Conservation (phyloP, 257 asterid genomes). For the Nicotiana sylvestris region DNA sequence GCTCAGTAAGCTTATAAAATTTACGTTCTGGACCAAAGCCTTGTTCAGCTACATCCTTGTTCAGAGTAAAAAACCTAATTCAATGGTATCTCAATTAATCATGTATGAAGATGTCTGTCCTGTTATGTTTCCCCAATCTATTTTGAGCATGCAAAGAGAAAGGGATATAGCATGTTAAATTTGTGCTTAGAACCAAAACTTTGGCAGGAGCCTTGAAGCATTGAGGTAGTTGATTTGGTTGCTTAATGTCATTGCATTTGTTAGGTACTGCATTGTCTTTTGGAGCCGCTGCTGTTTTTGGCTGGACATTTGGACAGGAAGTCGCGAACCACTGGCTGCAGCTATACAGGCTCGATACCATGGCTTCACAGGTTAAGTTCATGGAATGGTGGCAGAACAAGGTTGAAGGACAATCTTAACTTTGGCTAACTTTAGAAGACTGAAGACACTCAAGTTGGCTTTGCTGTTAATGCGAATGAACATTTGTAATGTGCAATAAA, state of each 20-base stretch:
- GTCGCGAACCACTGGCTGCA: slow-evolving; percentile 76
- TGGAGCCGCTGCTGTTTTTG: slow-evolving; percentile 72
- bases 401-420: slow-evolving; percentile 31
- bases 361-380: slow-evolving; percentile 80
- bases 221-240: not conserved
- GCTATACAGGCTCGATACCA: slow-evolving; percentile 61
- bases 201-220: not conserved
- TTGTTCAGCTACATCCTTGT: not conserved
- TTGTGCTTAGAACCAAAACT: not conserved
- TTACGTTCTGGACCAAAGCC: not conserved
- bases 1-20: not conserved
- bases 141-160: not conserved
- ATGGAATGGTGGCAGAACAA: slow-evolving; percentile 87
- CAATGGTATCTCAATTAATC: too few species aligned
- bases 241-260: slow-evolving; percentile 11
- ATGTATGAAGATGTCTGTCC: not conserved
- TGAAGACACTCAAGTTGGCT: not conserved
- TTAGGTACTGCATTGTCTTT: slow-evolving; percentile 73
- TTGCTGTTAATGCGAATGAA: not conserved
- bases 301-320: slow-evolving; percentile 78
- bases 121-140: not conserved
- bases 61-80: not conserved
- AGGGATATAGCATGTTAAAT: not conserved
- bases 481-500: not conserved
- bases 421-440: not conserved